phyloP scores from a whole-genome alignment of 202 grass and related monocot genomes.

The Carex sylvatica region DNA sequence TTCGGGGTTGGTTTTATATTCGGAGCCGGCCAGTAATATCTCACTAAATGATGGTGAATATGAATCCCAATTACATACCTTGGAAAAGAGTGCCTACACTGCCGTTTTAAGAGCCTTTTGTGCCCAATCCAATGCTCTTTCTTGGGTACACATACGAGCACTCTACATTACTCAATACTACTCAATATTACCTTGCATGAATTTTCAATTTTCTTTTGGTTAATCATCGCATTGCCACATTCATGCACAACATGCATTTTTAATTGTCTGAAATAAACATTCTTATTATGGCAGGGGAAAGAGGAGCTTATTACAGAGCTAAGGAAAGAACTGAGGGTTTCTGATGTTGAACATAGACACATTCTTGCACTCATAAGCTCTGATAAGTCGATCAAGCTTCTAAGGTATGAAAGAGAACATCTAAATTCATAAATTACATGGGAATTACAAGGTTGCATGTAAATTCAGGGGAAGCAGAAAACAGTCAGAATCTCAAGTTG shows the following conservation, averaged over 20 bases:
- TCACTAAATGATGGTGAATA: conserved; percentile 33
- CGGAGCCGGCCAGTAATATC: neutral
- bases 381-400: conserved; percentile 48
- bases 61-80: conserved; percentile 50
- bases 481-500: neutral
- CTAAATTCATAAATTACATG: neutral
- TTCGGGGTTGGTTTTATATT: neutral
- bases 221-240: conserved; percentile 3
- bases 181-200: conserved; percentile 2
- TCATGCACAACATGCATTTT: neutral
- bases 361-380: conserved; percentile 49
- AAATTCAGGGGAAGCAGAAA: conserved; percentile 9
- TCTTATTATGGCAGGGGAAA: conserved; percentile 41
- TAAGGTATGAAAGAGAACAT: conserved; percentile 41
- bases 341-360: conserved; percentile 54
- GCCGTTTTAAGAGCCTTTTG: conserved; percentile 53
- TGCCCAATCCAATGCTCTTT: conserved; percentile 54
- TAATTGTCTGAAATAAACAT: conserved; percentile 25
- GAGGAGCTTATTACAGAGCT: conserved; percentile 52
- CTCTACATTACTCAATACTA: conserved; percentile 8
- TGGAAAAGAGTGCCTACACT: conserved; percentile 53
- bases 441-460: conserved; percentile 10
- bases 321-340: conserved; percentile 65
- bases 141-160: conserved; percentile 35
- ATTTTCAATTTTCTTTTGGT: conserved; percentile 27